Base-by-base conservation (phyloP, 306 rosid species). In the Amphicarpaea edgeworthii region DNA sequence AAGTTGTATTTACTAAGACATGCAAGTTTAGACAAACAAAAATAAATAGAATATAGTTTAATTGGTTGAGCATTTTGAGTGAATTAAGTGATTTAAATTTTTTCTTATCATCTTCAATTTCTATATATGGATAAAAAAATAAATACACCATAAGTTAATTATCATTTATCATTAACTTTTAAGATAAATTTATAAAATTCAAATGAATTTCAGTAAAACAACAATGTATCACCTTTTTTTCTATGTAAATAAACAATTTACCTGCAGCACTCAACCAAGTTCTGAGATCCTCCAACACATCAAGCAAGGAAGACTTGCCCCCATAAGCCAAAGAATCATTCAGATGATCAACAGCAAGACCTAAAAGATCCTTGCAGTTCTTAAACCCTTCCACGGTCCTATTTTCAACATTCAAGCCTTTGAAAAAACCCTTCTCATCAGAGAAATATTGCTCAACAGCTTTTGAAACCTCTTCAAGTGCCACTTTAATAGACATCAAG, bases 191-290 rank as follows among this genome's bases (percentile, higher is more conserved):
- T n/a, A n/a, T n/a, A n/a, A n/a, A n/a, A n/a, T n/a, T n/a, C n/a
- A n/a, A n/a, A n/a, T n/a, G n/a, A n/a, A n/a, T n/a, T n/a, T n/a
- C n/a, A n/a, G n/a, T n/a, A n/a, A n/a, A n/a, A n/a, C n/a, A n/a
- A n/a, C n/a, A n/a, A n/a, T n/a, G n/a, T n/a, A n/a, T n/a, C n/a
- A n/a, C n/a, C n/a, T n/a, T n/a, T n/a, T n/a, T n/a, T n/a, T n/a
- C n/a, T 0, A 37, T 8, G 7, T 38, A 19, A 42, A 30, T 17
- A 7, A 14, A n/a, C n/a, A n/a, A n/a, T n/a, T n/a, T 78, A 85
- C 89, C 93, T 43, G 97, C 88, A 49, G 93, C 81, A 79, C 91
- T 91, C 47, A 91, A 75, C 98, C 97, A 89, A 6, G 98, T 93
- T 70, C 64, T 53, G 30, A 93, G 89, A 71, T 91, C 96, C 10